Percentiles rank a stretch among this genome's conserved stretches.
Evolutionary conservation across 768 basidiomycete genomes (phyloP).

Genomic region (Rhodocollybia butyracea): DNA sequence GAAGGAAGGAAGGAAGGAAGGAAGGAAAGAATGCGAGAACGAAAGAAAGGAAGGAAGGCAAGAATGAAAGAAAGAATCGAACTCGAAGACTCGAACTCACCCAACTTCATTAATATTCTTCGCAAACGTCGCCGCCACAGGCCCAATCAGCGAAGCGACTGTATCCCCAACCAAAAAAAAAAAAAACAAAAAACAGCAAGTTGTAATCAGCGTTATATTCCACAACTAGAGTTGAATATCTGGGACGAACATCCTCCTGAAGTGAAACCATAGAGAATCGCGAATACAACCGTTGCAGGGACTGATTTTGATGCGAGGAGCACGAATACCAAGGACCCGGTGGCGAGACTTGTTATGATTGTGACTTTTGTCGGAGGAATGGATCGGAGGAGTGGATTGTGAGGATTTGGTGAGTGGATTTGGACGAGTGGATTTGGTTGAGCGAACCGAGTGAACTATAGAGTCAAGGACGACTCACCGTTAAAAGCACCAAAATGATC

Average conservation of each 20-base stretch:
- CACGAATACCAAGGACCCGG: constrained; percentile 4
- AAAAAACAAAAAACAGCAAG: background rate
- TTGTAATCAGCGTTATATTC: background rate
- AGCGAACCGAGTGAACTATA: too few species aligned
- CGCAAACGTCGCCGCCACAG: constrained; percentile 4
- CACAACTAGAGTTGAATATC: background rate
- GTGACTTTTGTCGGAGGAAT: background rate
- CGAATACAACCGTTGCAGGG: constrained; percentile 1
- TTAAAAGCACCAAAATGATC: constrained; percentile 6
- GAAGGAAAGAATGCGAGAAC: background rate
- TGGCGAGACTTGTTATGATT: background rate
- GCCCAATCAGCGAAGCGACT: constrained; percentile 8
- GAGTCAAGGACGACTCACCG: background rate
- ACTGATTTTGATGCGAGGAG: constrained; percentile 3
- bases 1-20: too few species aligned
- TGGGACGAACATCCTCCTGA: constrained; percentile 7
- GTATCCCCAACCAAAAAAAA: too few species aligned
- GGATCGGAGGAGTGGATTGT: too few species aligned
- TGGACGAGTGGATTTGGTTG: too few species aligned
- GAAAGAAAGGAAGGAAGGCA: too few species aligned
- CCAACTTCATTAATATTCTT: constrained; percentile 9
- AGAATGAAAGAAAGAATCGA: background rate
- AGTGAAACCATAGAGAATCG: constrained; percentile 5
- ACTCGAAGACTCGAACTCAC: background rate
- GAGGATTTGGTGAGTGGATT: too few species aligned